Evolutionary conservation across 805 yeast genomes (phyloP), one percentile per base, ranked within the genome.

Genomic region (Cyberlindnera nakhonratchasimensis): DNA sequence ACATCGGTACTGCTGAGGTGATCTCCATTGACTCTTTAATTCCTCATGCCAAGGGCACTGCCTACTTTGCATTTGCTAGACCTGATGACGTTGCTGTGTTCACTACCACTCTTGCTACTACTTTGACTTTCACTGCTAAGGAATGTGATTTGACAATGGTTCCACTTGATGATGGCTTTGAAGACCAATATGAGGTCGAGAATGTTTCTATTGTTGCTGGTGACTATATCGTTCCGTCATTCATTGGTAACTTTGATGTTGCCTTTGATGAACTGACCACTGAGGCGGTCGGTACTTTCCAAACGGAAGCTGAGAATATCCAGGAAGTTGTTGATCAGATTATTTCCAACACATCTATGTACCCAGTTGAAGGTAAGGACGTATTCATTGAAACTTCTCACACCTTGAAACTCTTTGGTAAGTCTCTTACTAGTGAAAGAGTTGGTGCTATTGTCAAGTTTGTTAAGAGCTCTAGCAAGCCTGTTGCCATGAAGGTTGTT

Each of bases 121-220:
- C 79, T 7, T 70, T 91, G 47, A 73, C 81, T 18, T 91, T 83
- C 69, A 78, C 82, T 16, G 74, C 88, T 37, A 84, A 80, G 64
- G 98, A 91, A 61, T 70, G 86, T 51, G 84, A 87, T 53, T 81
- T 87, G 36, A 72, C 76, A 9, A 81, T 89, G 13, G 80, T 81
- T 17, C 75, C 83, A 38, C 75, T 74, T 45, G 82, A 76, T 34
- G 79, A 75, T 37, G 97, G 96, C 14, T 86, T 82, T 74, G 85
- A 84, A 51, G 98, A 93, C 64, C 96, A 90, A 65, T 93, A 91
- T 65, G 93, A 83, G 61, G 77, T 93, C 51, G 97, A 88, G 64
- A 84, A 82, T 44, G 70, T 89, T 56, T 79, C 77, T 44, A 61
- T 91, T 42, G 66, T 66, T 7, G 80, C 93, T 9, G 96, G 96